phyloP scores from a whole-genome alignment of 2,329 filamentous ascomycete genomes.

The Monilinia polystroma region DNA sequence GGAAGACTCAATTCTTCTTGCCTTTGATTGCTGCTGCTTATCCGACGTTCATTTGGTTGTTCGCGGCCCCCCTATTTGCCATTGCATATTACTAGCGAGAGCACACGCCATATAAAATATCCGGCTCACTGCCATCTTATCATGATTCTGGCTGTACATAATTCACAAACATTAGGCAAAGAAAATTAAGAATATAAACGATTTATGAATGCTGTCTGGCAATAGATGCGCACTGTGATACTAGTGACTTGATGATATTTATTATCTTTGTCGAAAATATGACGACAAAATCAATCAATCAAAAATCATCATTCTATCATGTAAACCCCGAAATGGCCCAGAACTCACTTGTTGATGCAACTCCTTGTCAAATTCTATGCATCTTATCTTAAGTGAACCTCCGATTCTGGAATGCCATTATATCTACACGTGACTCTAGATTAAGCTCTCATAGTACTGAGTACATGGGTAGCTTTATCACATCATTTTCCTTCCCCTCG shows the following conservation, averaged over 20 bases:
- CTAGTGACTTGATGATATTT: neutral
- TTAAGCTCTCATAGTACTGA: conserved; percentile 14
- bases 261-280: neutral
- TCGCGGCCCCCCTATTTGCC: neutral
- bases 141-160: neutral
- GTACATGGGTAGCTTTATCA: conserved; percentile 15
- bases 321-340: neutral
- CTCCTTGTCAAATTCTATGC: neutral
- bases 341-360: neutral
- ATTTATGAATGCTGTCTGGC: neutral
- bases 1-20: conserved; percentile 9
- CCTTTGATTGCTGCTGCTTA: conserved; percentile 36
- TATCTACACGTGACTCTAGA: conserved; percentile 19
- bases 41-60: conserved; percentile 19
- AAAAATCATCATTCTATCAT: neutral
- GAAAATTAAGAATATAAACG: neutral
- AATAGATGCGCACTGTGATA: conserved; percentile 3
- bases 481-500: neutral
- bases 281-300: neutral
- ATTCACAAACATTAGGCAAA: neutral
- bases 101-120: neutral
- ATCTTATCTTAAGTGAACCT: neutral
- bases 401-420: neutral
- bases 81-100: conserved; percentile 17
- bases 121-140: conserved; percentile 3